These are phyloP conservation scores for Madurella fahalii DNA, from an alignment of 2,329 filamentous ascomycete species.

Conservation along the genomic window DNA sequence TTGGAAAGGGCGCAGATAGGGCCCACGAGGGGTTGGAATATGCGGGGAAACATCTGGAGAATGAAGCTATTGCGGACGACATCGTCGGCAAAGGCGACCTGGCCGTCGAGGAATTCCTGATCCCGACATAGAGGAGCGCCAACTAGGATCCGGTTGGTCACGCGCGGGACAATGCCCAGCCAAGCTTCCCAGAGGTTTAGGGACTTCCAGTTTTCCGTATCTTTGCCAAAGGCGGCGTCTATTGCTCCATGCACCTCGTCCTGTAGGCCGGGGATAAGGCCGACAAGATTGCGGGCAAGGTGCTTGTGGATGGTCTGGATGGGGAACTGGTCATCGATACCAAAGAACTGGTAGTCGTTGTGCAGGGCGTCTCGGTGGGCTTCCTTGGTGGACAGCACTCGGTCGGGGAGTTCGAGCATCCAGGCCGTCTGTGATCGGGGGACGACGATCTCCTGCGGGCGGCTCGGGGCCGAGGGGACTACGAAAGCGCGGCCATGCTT, in stretches of 20 bases:
- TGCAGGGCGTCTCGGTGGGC: constrained; percentile 40
- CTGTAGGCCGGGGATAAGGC: constrained; percentile 39
- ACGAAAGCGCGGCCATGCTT: constrained; percentile 41
- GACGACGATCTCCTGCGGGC: constrained; percentile 42
- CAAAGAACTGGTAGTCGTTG: constrained; percentile 42
- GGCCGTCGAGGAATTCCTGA: constrained; percentile 42
- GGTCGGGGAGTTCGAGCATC: constrained; percentile 46
- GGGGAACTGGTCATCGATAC: constrained; percentile 37
- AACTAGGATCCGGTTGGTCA: constrained; percentile 43
- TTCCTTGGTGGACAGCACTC: constrained; percentile 37
- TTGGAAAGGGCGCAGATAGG: constrained; percentile 43
- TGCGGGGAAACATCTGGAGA: constrained; percentile 43
- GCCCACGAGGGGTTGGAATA: constrained; percentile 48
- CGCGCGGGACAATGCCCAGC: constrained; percentile 39
- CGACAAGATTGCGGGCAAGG: constrained; percentile 38
- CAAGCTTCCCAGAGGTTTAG: constrained; percentile 44
- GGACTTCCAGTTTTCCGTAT: constrained; percentile 35
- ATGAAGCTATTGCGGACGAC: constrained; percentile 44
- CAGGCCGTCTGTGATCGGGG: constrained; percentile 41
- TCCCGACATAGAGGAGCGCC: constrained; percentile 39
- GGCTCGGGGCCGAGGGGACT: constrained; percentile 38
- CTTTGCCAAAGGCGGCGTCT: constrained; percentile 33
- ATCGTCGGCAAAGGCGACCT: constrained; percentile 47
- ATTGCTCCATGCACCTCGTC: constrained; percentile 37
- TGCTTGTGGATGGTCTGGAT: constrained; percentile 42